Evolutionary conservation across 2,329 filamentous ascomycete genomes (phyloP), one percentile per base, ranked within the genome.

Genomic region (Phyllosticta paracitricarpa): DNA sequence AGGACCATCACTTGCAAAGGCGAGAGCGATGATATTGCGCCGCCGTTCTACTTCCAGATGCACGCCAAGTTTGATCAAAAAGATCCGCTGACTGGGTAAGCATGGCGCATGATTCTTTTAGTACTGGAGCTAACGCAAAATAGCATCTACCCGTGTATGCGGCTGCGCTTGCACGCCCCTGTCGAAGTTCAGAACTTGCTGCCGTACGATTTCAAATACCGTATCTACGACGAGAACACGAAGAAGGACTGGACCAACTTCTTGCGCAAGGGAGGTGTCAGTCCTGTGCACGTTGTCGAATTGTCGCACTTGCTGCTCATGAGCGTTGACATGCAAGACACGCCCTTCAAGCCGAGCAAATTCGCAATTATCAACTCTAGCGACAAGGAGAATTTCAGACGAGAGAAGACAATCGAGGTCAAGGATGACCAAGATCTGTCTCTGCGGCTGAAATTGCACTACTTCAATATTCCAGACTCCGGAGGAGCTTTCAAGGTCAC

Each of bases 161-260:
- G 86, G 63, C 82, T 99, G 65, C 89, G 92, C 66, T 82, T 99
- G 2, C 96, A 91, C 25, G 93, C 94, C 0, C 94, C 95, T 0
- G 85, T 99, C 14, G 93, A 96, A 57, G 82, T 99, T 4, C 93
- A 99, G 73, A 99, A 99, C 66, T 78, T 99, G 53, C 77, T 99
- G 48, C 94, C 94, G 0, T 97, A 94, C 71, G 94, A 99, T 75
- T 99, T 99, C 84, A 97, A 99, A 75, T 99, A 99, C 73, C 86
- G 93, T 61, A 97, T 99, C 61, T 99, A 97, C 70, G 94, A 99
- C 78, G 97, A 95, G 78, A 95, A 96, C 73, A 97, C 92, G 0
- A 95, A 93, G 79, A 96, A 95, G 72, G 94, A 99, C 72, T 99
- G 94, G 94, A 95, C 91, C 4, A 99, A 99, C 73, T 99, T 99